Percentiles rank a stretch among this genome's conserved stretches.
Conservation (phyloP, 1,284 basidiomycete species). For the Cryptococcus neoformans region DNA sequence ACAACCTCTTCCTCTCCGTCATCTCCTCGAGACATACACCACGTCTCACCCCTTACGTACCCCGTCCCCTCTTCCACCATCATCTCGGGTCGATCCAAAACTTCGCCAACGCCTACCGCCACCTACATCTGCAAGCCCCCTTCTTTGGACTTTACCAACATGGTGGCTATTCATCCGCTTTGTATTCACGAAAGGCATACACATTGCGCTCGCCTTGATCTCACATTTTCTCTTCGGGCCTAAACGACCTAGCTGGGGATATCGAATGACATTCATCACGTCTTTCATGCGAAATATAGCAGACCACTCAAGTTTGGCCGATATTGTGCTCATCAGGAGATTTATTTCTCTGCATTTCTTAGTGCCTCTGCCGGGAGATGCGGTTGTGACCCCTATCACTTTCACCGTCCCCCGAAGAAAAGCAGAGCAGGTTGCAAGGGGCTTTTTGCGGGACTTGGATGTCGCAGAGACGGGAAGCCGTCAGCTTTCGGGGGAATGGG, state of each 20-base stretch:
- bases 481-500: conserved; percentile 93
- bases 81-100: conserved; percentile 42
- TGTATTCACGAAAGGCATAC: conserved; percentile 38
- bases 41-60: conserved; percentile 42
- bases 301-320: conserved; percentile 76
- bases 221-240: conserved; percentile 43
- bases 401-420: conserved; percentile 77
- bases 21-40: conserved; percentile 37
- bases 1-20: conserved; percentile 20
- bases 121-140: conserved; percentile 28
- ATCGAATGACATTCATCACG: conserved; percentile 47
- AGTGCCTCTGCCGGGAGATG: conserved; percentile 87
- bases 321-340: conserved; percentile 77
- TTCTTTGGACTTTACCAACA: conserved; percentile 39
- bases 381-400: conserved; percentile 90
- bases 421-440: conserved; percentile 56
- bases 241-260: conserved; percentile 48
- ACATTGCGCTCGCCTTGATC: conserved; percentile 39
- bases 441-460: conserved; percentile 61
- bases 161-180: conserved; percentile 44
- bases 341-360: conserved; percentile 78
- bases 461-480: conserved; percentile 70
- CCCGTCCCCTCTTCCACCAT: conserved; percentile 44
- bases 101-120: conserved; percentile 36
- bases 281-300: conserved; percentile 77